Percentiles rank a stretch among this genome's conserved stretches.
phyloP scores from a whole-genome alignment of 352 stramenopile genomes.

The Phytophthora syringae region DNA sequence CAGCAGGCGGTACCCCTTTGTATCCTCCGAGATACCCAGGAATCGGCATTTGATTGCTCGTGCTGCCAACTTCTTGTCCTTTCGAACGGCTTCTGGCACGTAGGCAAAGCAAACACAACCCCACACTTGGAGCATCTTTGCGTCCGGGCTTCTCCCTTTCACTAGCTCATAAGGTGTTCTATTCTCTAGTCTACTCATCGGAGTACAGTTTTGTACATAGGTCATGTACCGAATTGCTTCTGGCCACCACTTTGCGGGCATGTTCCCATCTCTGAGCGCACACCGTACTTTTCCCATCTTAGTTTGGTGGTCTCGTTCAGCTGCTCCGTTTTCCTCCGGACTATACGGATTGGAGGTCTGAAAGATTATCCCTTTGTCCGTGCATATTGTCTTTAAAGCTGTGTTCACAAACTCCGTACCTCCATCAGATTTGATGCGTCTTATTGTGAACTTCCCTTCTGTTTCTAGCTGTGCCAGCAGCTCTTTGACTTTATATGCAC shows the following conservation, averaged over 20 bases:
- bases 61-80: conserved; percentile 6
- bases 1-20: not conserved
- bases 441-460: not conserved
- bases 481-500: not conserved
- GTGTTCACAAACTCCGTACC: not conserved
- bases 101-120: conserved; percentile 1
- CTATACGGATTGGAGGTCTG: not conserved
- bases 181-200: not conserved
- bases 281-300: not conserved
- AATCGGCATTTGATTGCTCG: conserved; percentile 6
- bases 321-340: not conserved
- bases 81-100: not conserved
- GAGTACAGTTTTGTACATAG: conserved; percentile 4
- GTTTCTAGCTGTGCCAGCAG: not conserved
- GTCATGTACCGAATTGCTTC: conserved; percentile 1
- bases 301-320: not conserved
- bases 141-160: not conserved
- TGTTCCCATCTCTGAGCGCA: not conserved
- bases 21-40: conserved; percentile 4
- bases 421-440: not conserved
- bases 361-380: not conserved
- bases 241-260: not conserved
- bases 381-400: not conserved
- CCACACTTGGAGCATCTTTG: not conserved
- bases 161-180: conserved; percentile 6